phyloP scores from a whole-genome alignment of 805 yeast species.

The Komagataella ulmi region DNA sequence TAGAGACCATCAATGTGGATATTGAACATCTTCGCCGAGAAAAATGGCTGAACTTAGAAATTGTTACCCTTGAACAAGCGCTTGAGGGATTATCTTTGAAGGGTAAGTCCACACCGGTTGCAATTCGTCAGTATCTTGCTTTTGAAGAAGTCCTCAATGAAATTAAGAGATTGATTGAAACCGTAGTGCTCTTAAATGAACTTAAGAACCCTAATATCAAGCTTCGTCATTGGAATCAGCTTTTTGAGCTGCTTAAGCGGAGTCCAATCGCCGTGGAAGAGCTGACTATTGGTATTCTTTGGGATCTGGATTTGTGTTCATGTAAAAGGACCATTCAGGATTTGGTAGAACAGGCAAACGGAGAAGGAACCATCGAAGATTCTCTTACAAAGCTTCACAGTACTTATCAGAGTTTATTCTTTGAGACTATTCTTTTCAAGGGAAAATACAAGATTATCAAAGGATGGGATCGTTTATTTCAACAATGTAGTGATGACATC shows the following conservation, averaged over 20 bases:
- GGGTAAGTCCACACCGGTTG: conserved; percentile 39
- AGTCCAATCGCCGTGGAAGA: conserved; percentile 6
- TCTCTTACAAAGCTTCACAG: conserved; percentile 34
- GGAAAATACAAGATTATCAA: conserved; percentile 41
- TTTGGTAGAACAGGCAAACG: conserved; percentile 50
- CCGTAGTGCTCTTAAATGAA: conserved; percentile 24
- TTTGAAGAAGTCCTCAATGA: conserved; percentile 40
- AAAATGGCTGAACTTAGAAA: conserved; percentile 36
- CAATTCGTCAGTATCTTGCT: conserved; percentile 55
- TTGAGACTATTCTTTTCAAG: conserved; percentile 41
- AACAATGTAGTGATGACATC: conserved; percentile 44
- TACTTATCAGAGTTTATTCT: conserved; percentile 40
- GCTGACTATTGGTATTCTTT: conserved; percentile 43
- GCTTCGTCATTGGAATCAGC: conserved; percentile 51
- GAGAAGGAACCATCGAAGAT: conserved; percentile 55
- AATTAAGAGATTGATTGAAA: conserved; percentile 26
- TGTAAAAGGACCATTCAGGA: conserved; percentile 34
- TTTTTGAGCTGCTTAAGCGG: conserved; percentile 17
- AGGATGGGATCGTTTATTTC: conserved; percentile 56
- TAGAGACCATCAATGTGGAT: conserved; percentile 35
- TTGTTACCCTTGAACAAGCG: conserved; percentile 27
- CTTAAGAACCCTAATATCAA: conserved; percentile 45
- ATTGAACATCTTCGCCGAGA: conserved; percentile 26
- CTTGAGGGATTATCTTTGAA: conserved; percentile 36
- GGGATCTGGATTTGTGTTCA: conserved; percentile 36